A percentile compares a stretch with the other conserved stretches of the same genome.
These are phyloP conservation scores for Alternaria viburni DNA, from an alignment of 2,329 filamentous ascomycete species.

Conservation along the genomic window DNA sequence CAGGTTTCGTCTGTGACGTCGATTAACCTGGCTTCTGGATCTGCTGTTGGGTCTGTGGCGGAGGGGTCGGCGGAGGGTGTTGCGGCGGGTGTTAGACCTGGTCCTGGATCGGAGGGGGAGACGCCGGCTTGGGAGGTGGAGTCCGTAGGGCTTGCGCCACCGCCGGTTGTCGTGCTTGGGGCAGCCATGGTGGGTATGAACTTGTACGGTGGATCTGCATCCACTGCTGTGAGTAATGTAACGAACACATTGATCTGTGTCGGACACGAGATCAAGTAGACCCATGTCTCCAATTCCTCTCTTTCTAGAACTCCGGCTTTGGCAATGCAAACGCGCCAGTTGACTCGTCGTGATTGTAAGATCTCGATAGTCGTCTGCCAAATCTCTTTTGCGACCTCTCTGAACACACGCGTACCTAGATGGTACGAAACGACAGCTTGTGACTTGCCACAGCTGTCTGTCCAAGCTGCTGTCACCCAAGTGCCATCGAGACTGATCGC, in stretches of 20 bases:
- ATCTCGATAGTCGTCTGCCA: conserved; percentile 81
- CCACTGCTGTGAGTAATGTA: conserved; percentile 68
- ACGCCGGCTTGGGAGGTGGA: conserved; percentile 45
- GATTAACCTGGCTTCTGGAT: conserved; percentile 71
- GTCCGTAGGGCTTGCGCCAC: conserved; percentile 31
- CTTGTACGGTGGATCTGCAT: conserved; percentile 69
- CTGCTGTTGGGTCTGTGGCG: conserved; percentile 52
- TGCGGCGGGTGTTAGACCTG: conserved; percentile 67
- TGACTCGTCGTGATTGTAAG: conserved; percentile 71
- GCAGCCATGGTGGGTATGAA: conserved; percentile 59
- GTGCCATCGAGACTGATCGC: conserved; percentile 74
- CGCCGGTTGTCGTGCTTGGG: conserved; percentile 17
- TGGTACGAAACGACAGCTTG: conserved; percentile 78
- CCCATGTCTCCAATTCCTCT: conserved; percentile 63
- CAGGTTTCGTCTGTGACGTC: conserved; percentile 78
- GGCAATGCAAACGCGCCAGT: conserved; percentile 78
- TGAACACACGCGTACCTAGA: conserved; percentile 66
- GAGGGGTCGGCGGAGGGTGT: conserved; percentile 63
- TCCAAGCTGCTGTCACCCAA: conserved; percentile 84
- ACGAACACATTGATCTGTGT: conserved; percentile 47
- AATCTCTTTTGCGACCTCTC: conserved; percentile 73
- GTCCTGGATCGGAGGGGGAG: conserved; percentile 38
- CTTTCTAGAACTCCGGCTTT: conserved; percentile 72
- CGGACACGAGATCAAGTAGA: conserved; percentile 43
- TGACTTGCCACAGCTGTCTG: conserved; percentile 75